phyloP scores from a whole-genome alignment of 495 filamentous ascomycete species.

The Chaetomium tenue region DNA sequence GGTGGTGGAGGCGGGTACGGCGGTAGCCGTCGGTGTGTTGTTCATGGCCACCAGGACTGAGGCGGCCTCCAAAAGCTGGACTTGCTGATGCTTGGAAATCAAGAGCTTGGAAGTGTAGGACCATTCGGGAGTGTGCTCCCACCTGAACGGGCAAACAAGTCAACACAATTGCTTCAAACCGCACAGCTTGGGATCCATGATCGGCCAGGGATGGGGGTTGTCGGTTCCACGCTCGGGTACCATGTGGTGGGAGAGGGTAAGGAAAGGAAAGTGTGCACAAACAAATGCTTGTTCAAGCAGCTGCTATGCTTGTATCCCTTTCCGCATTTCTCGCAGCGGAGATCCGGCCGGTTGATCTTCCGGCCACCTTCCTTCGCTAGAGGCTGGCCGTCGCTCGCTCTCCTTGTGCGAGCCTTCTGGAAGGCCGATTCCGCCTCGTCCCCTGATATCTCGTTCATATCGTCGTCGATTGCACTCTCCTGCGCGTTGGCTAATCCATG shows the following conservation, averaged over 20 bases:
- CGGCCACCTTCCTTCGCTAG: conserved; percentile 70
- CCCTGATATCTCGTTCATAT: conserved; percentile 54
- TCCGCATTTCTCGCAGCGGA: conserved; percentile 96
- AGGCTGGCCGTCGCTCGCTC: conserved; percentile 83
- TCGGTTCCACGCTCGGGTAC: conserved; percentile 33
- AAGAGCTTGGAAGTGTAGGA: conserved; percentile 94
- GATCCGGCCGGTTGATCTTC: conserved; percentile 70
- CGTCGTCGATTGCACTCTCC: conserved; percentile 61
- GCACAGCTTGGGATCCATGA: conserved; percentile 24
- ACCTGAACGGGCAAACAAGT: conserved; percentile 64
- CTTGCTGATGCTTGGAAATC: conserved; percentile 99
- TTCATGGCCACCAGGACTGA: conserved; percentile 95
- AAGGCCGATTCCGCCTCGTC: conserved; percentile 57
- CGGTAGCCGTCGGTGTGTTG: conserved; percentile 44
- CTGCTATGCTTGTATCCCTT: conserved; percentile 99
- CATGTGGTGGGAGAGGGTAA: conserved; percentile 44
- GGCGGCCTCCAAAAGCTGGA: conserved; percentile 93
- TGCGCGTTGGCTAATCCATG: conserved; percentile 42
- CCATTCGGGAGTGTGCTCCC: conserved; percentile 99
- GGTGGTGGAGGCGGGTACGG: conserved; percentile 8
- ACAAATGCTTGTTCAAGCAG: conserved; percentile 99
- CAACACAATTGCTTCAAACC: conserved; percentile 39
- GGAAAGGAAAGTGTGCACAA: conserved; percentile 66
- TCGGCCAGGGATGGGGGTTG: conserved; percentile 21
- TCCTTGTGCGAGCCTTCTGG: conserved; percentile 68